phyloP scores from a whole-genome alignment of 257 asterid species.

The Verbena officinalis region DNA sequence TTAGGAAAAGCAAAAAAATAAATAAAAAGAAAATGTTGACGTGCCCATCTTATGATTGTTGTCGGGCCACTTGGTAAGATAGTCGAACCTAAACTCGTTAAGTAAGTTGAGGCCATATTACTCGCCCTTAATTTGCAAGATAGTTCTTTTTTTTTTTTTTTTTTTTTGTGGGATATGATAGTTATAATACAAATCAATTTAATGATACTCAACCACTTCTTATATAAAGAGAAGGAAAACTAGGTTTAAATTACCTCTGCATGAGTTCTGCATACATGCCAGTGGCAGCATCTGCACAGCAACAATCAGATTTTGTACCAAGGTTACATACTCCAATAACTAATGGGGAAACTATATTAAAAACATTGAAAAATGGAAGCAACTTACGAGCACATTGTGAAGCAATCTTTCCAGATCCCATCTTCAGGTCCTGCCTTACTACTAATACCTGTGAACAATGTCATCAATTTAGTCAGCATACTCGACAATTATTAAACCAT shows the following conservation, averaged over 20 bases:
- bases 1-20: too few species aligned
- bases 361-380: conserved; percentile 17
- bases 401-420: conserved; percentile 94
- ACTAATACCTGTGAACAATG: conserved; percentile 71
- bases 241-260: conserved; percentile 60
- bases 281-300: conserved; percentile 90
- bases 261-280: conserved; percentile 88
- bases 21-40: too few species aligned
- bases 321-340: conserved; percentile 11
- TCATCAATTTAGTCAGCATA: conserved; percentile 20
- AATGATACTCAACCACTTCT: too few species aligned
- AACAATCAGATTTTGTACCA: conserved; percentile 7
- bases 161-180: too few species aligned
- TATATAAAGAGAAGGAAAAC: not conserved
- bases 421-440: conserved; percentile 93
- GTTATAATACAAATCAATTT: too few species aligned
- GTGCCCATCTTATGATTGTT: too few species aligned
- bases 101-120: too few species aligned
- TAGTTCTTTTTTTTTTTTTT: too few species aligned
- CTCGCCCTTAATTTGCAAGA: too few species aligned
- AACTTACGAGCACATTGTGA: conserved; percentile 99
- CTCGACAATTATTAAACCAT: not conserved
- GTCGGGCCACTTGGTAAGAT: too few species aligned
- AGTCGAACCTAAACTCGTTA: too few species aligned
- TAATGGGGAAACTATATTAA: conserved; percentile 13